Evolutionary conservation across 1,284 basidiomycete species (phyloP), one percentile per base, ranked within the genome.

Genomic region (Apiotrichum porosum): DNA sequence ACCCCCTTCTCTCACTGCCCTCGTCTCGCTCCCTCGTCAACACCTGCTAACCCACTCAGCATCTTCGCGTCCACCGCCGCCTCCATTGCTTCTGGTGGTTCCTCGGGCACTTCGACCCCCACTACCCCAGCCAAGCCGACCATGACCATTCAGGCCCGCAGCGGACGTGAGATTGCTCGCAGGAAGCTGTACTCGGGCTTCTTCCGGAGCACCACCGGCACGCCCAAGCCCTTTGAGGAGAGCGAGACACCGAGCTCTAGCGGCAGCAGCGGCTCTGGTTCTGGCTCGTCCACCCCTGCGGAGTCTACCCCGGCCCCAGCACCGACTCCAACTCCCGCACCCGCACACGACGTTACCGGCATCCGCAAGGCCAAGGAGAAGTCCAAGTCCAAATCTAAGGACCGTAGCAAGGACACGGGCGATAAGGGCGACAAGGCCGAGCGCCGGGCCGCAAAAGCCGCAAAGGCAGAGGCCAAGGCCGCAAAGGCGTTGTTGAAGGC

Each of bases 101-200:
- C 32, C 50, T 57, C 60, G 21, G 53, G 51, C 9, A 26, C 54
- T 6, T 35, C 45, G 15, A 69, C 75, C 14, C 60, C 37, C 34
- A 54, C 37, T 21, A 13, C 43, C 5, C 75, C 18, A 48, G 68
- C 37, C 56, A 60, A 39, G 54, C 58, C 35, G 65, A 75, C 23
- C 0, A 53, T 80, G 19, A 82, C 76, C 52, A 73, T 89, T 12
- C 70, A 88, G 44, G 78, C 82, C 0, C 69, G 76, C 2, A 84
- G 85, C 6, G 88, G 89, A 68, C 78, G 83, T 44, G 86, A 90
- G 60, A 81, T 85, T 14, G 90, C 89, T 0, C 80, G 79, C 49
- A 76, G 80, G 23, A 78, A 78, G 26, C 77, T 94, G 2, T 94
- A 94, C 67, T 79, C 86, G 2, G 78, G 79, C 44, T 94, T 94